Conservation (phyloP, 306 rosid species). For the Castanea sativa region DNA sequence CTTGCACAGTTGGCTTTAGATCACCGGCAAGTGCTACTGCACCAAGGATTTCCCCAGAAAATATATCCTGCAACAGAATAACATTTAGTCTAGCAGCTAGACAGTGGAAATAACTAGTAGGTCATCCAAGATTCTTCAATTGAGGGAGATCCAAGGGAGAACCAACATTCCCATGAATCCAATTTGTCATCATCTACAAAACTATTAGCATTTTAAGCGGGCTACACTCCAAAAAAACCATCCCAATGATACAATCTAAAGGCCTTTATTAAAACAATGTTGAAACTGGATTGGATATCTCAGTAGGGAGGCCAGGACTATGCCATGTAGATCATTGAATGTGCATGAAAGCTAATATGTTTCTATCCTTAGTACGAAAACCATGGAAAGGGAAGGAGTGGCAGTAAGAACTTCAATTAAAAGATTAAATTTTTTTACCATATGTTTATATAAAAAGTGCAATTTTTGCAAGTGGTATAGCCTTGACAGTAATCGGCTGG, state of each 20-base stretch:
- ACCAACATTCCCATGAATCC: background rate
- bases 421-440: slow-evolving; percentile 41
- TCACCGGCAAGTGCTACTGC: slow-evolving; percentile 45
- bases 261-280: background rate
- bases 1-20: slow-evolving; percentile 37
- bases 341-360: background rate
- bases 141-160: too few species aligned
- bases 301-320: background rate
- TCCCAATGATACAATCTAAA: background rate
- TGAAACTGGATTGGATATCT: background rate
- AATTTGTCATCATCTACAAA: background rate
- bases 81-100: background rate
- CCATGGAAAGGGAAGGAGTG: background rate
- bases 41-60: slow-evolving; percentile 79
- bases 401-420: background rate
- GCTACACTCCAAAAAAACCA: too few species aligned
- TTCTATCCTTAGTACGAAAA: background rate
- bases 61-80: slow-evolving; percentile 52
- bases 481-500: slow-evolving; percentile 41
- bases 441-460: slow-evolving; percentile 62
- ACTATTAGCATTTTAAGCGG: background rate
- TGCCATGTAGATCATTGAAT: too few species aligned
- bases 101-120: too few species aligned
- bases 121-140: too few species aligned
- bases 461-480: slow-evolving; percentile 46